Evolutionary conservation across 169 alveolate genomes (phyloP), one percentile per base, ranked within the genome.

Genomic region (Cryptosporidium xiaoi): DNA sequence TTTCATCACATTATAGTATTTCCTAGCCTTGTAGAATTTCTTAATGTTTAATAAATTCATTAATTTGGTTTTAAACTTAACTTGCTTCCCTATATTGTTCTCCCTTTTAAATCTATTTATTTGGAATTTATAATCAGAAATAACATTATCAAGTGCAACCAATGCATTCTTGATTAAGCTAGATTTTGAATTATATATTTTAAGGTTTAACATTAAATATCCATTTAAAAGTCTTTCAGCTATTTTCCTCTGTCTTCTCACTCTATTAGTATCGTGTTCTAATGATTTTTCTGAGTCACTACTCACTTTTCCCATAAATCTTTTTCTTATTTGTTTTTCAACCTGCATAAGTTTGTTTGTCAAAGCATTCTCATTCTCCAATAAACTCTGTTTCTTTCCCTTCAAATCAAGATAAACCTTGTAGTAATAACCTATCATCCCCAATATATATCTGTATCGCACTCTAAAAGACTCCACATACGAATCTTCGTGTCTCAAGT

Each of bases 1-100:
- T 50, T 77, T 77, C 87, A 77, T 77, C n/a, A 56, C 64, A 36
- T 29, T 56, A n/a, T 77, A 77, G 44, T 77, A 60, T 20, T 18
- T 77, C 0, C 64, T 48, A 31, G 66, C 44, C 64, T 60, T 77
- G 12, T 48, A 40, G 16, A 34, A 77, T 18, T 60, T 77, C 34
- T 56, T 10, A 1, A 66, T 34, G 13, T 66, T 77, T 3, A 77
- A 18, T 18, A 77, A 12, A 36, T 62, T 77, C 20, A 55, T 77
- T 4, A 60, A 27, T 10, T 58, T n/a, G 5, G n/a, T 60, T 60
- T 44, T 77, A 27, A 77, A 60, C 16, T 48, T 36, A 77, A 60
- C 2, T 60, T 56, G 15, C 4, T 40, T 56, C 3, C 34, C 71
- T 18, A 77, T 29, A 16, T 77, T 36, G 48, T 77, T 77, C 31